Evolutionary conservation across 2,329 filamentous ascomycete genomes (phyloP).

Genomic region (Neofusicoccum ribis): DNA sequence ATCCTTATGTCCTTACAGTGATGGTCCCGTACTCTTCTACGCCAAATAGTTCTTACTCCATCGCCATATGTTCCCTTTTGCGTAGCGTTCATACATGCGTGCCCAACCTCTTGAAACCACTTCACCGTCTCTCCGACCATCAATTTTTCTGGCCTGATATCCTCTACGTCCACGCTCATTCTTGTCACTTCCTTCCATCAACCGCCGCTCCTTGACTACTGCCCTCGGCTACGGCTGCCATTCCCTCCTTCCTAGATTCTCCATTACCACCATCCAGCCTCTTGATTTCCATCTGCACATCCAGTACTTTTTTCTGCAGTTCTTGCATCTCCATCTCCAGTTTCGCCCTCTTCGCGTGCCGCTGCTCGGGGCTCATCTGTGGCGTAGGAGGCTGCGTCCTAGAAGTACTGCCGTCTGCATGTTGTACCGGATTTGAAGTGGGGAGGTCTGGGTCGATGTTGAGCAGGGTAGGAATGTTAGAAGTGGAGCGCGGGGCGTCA

Average conservation of each 20-base stretch:
- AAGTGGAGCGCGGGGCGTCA: slow-evolving; percentile 9
- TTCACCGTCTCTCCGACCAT: neutral
- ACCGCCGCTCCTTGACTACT: neutral
- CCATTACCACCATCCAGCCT: slow-evolving; percentile 1
- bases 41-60: neutral
- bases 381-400: slow-evolving; percentile 4
- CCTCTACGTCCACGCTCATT: neutral
- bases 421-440: neutral
- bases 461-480: slow-evolving; percentile 15
- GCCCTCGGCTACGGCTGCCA: neutral
- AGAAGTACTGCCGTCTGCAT: neutral
- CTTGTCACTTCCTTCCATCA: neutral
- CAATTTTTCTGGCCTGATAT: neutral
- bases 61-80: no score
- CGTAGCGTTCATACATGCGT: no score
- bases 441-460: slow-evolving; percentile 14
- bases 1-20: neutral
- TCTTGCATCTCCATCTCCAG: slow-evolving; percentile 19
- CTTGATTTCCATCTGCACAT: slow-evolving; percentile 13
- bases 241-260: neutral
- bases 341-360: slow-evolving; percentile 6
- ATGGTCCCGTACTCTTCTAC: neutral
- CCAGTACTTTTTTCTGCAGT: slow-evolving; percentile 10
- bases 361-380: slow-evolving; percentile 18
- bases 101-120: neutral